phyloP scores from a whole-genome alignment of 345 rosid genomes.

The Excoecaria agallocha region DNA sequence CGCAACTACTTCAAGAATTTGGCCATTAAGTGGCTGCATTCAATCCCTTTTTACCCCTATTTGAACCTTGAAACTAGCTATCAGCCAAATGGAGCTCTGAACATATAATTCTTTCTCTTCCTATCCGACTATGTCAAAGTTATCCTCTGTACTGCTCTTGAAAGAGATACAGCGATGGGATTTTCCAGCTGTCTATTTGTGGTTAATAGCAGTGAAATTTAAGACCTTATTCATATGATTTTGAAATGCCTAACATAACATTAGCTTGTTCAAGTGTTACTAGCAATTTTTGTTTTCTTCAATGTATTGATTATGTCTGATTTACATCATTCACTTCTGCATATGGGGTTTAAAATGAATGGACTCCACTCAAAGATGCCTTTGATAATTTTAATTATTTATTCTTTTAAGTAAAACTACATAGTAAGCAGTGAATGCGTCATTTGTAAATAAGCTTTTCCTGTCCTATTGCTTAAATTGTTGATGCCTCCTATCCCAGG shows the following conservation, averaged over 20 bases:
- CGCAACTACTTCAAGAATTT: background rate
- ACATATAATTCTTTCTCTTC: background rate
- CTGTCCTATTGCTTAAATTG: background rate
- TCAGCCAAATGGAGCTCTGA: background rate
- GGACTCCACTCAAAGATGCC: background rate
- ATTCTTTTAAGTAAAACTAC: background rate
- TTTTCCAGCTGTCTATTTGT: background rate
- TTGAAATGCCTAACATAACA: background rate
- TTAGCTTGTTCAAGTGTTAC: background rate
- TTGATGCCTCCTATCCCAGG: background rate
- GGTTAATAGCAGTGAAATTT: background rate
- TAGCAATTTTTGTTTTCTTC: background rate
- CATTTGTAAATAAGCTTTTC: background rate
- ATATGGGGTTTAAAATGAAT: background rate
- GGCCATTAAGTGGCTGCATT: background rate
- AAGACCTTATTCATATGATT: background rate
- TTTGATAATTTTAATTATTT: background rate
- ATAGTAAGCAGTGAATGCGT: background rate
- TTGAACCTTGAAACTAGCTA: background rate
- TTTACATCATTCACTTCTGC: too few relatives aligned
- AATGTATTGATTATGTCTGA: too few relatives aligned
- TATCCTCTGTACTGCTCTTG: background rate
- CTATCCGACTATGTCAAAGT: background rate
- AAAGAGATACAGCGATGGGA: background rate
- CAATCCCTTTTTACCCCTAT: background rate